A percentile compares a stretch with the other conserved stretches of the same genome.
phyloP scores from a whole-genome alignment of 208 protist species.

The Novymonas esmeraldas region DNA sequence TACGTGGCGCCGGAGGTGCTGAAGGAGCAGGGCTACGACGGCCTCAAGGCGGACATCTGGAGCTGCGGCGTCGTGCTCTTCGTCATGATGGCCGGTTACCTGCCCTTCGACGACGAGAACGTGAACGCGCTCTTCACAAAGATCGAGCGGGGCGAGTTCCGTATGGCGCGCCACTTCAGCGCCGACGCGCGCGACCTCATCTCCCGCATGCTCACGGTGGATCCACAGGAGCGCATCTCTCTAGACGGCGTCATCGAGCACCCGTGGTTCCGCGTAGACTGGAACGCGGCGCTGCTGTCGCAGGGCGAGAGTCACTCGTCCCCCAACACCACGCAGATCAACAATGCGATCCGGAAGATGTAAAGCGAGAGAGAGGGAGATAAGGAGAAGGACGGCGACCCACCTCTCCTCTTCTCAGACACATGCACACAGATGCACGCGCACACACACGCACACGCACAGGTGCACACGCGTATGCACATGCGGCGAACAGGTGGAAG shows the following conservation, averaged over 20 bases:
- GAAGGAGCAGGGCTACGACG: conserved; percentile 89
- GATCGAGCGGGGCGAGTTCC: conserved; percentile 90
- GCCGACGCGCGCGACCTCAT: conserved; percentile 68
- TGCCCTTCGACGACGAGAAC: conserved; percentile 93
- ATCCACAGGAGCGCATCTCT: conserved; percentile 82
- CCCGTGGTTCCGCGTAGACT: conserved; percentile 86
- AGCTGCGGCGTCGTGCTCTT: conserved; percentile 94
- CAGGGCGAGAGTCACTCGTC: conserved; percentile 14
- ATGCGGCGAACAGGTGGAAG: too few relatives aligned
- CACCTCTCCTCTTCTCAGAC: too few relatives aligned
- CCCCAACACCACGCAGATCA: conserved; percentile 31
- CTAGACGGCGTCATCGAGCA: conserved; percentile 86
- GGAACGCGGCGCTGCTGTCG: conserved; percentile 51
- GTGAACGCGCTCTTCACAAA: conserved; percentile 91
- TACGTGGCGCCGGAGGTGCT: conserved; percentile 95
- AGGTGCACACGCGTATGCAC: too few relatives aligned
- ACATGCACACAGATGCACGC: conserved; percentile 3
- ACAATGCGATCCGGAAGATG: conserved; percentile 41
- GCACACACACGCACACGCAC: not conserved
- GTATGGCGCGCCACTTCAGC: conserved; percentile 80
- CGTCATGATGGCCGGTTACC: conserved; percentile 92
- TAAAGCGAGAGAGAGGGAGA: conserved; percentile 14
- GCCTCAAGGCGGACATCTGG: conserved; percentile 96
- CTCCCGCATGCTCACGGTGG: conserved; percentile 74
- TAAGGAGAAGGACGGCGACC: too few relatives aligned